Conservation (phyloP, 257 asterid genomes). For the Linaria vulgaris region DNA sequence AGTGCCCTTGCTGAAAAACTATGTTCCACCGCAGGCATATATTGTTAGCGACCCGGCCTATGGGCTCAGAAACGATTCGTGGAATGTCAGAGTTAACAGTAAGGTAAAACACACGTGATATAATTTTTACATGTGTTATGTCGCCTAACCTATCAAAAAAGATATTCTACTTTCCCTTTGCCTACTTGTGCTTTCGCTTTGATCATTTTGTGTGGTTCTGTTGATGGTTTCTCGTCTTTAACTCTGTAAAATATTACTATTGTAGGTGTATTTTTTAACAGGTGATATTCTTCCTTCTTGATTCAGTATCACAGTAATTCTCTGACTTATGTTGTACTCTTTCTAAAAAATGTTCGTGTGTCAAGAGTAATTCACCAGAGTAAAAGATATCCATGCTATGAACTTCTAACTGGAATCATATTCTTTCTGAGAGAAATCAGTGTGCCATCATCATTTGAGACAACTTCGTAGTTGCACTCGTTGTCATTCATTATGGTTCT, state of each 20-base stretch:
- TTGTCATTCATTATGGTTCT: neutral
- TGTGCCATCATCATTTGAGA: no score
- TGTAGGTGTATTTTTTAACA: no score
- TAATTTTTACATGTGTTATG: conserved; percentile 5
- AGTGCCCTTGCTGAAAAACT: conserved; percentile 79
- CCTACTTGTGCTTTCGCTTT: neutral
- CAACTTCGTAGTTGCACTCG: neutral
- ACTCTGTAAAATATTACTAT: no score
- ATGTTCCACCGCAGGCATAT: conserved; percentile 66
- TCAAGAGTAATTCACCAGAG: neutral
- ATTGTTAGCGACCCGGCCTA: conserved; percentile 58
- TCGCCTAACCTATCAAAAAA: neutral
- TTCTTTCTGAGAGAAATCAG: no score
- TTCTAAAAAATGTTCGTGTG: neutral
- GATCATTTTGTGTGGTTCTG: neutral
- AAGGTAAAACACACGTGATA: conserved; percentile 46
- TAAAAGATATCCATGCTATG: neutral
- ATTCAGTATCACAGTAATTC: neutral
- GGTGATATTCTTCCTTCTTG: neutral
- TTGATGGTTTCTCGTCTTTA: no score
- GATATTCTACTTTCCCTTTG: conserved; percentile 1
- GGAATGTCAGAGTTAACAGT: conserved; percentile 66
- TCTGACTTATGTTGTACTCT: neutral
- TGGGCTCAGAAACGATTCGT: conserved; percentile 57
- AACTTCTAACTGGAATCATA: no score